Percentiles rank a stretch among this genome's conserved stretches.
Conservation (phyloP, 352 stramenopile species). For the Globisporangium orthogonon region DNA sequence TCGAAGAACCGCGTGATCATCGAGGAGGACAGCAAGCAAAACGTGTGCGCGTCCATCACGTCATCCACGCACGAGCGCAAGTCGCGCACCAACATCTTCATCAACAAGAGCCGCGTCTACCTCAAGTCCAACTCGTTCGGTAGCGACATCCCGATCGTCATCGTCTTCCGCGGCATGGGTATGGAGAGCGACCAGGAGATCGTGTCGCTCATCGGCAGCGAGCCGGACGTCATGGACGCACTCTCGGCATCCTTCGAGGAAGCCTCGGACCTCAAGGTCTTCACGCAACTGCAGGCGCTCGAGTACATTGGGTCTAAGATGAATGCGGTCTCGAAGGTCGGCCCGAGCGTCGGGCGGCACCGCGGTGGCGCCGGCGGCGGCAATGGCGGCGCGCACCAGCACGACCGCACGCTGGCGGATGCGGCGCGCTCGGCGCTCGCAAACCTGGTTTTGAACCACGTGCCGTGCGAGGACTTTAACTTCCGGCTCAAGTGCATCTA, state of each 20-base stretch:
- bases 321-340: slow-evolving; percentile 62
- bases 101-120: slow-evolving; percentile 96
- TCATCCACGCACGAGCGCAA: slow-evolving; percentile 99
- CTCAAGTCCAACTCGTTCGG: slow-evolving; percentile 98
- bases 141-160: slow-evolving; percentile 96
- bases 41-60: slow-evolving; percentile 94
- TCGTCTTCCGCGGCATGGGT: slow-evolving; percentile 97
- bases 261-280: slow-evolving; percentile 91
- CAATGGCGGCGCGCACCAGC: slow-evolving; percentile 16
- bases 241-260: slow-evolving; percentile 96
- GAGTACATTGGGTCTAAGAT: slow-evolving; percentile 98
- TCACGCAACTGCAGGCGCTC: slow-evolving; percentile 93
- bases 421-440: slow-evolving; percentile 96
- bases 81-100: slow-evolving; percentile 95
- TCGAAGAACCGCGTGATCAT: slow-evolving; percentile 99
- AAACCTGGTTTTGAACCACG: slow-evolving; percentile 98
- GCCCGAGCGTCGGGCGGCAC: slow-evolving; percentile 27
- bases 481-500: slow-evolving; percentile 98
- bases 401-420: slow-evolving; percentile 82
- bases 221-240: slow-evolving; percentile 92
- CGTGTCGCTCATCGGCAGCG: slow-evolving; percentile 92
- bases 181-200: slow-evolving; percentile 98
- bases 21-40: slow-evolving; percentile 93
- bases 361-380: slow-evolving; percentile 26
- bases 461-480: slow-evolving; percentile 97